Base-by-base conservation (phyloP, 106 monocot genomes). In the Allium sativum region DNA sequence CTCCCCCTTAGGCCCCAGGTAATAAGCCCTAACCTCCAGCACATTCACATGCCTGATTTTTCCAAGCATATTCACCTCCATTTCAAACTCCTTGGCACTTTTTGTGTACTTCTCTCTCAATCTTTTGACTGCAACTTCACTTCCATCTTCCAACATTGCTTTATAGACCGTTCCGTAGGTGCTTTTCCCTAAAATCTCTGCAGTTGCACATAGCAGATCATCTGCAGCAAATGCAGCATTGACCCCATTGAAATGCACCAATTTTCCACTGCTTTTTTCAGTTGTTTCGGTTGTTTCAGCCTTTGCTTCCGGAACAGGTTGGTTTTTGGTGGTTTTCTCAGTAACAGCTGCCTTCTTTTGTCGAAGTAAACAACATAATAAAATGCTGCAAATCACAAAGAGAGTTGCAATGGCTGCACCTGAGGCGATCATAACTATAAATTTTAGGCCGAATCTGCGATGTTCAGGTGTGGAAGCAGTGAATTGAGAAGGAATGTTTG, bases 121-220 rank as follows among this genome's bases (percentile, higher is more conserved):
- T 21, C 94, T 68, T 73, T 94, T 94, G 70, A 94, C 94, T 9
- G 94, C 90, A 0, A 94, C 94, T 14, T 79, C 78, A 45, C 60
- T 79, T 31, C 86, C 86, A 50, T 86, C 90, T 65, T 94, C 94
- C 40, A 94, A 43, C 11, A 83, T 90, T 17, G 94, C 94, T 76
- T 78, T 90, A 78, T 94, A 94, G 41, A 90, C 94, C 3, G 94
- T 94, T 52, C 94, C 94, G 12, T 94, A 94, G 9, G 86, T 81
- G 79, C 83, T 90, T 77, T 94, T 94, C 52, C 94, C 89, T 81
- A 94, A 79, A 41, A 94, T 90, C 74, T 90, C 94, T 42, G 94
- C 94, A n/a, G 94, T 94, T 9, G 89, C 94, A 55, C 94, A 94
- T 15, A 94, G 51, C 16, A 94, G 81, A 44, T 90, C 86, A 54